Evolutionary conservation across 768 basidiomycete genomes (phyloP), one percentile per base, ranked within the genome.

Genomic region (Rhodotorula toruloides): DNA sequence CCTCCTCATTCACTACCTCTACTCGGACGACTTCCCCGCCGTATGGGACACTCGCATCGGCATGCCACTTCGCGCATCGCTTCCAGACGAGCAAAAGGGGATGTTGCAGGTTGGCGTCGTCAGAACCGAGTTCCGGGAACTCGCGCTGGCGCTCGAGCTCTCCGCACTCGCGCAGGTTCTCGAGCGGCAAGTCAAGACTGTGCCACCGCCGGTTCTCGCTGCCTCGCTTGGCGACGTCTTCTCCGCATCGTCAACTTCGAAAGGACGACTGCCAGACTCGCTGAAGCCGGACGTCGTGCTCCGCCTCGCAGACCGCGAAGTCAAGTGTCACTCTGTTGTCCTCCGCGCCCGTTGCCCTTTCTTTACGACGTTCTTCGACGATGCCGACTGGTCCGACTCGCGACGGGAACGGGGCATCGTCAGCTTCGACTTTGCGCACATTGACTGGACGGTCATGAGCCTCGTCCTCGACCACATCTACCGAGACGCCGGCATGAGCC

Each of bases 261-360:
- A 9, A 60, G 0, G 34, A 60, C 32, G n/a, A 52, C 43, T 50
- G 1, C 54, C 63, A 2, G 12, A 64, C 68, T 13, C 21, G 25
- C 58, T 59, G 19, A 40, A 32, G 5, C 75, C 76, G 2, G 90
- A 98, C 70, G 85, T 91, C 22, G 77, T 89, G 16, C 76, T 99
- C 12, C 79, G 82, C 46, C 79, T 97, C 12, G 81, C 81, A 1
- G 91, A 96, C 71, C 79, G 79, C 55, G 80, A 83, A 3, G 82
- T 96, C 13, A 54, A 56, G 0, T 83, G 83, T 4, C 87, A 94
- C 75, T 91, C 91, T 0, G 76, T 80, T 16, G 76, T 97, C 25
- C 81, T 99, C n/a, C 83, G 90, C 17, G 84, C 90, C 0, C 84
- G 93, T 2, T 91, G 88, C 31, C 82, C 84, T 4, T 87, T 96